Conservation (phyloP, 208 protist species). For the Balamuthia mandrillaris region DNA sequence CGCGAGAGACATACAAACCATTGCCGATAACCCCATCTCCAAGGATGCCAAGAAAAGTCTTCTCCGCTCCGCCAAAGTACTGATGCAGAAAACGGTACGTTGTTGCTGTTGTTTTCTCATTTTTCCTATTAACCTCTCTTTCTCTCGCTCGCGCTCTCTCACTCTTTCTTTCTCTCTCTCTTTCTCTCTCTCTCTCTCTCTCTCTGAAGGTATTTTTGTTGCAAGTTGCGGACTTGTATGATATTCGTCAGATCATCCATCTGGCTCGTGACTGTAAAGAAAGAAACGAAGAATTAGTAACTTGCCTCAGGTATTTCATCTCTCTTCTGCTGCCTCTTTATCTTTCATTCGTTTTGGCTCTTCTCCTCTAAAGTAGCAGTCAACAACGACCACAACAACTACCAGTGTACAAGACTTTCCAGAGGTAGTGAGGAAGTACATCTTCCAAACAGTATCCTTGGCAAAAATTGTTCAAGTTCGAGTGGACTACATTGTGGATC, state of each 20-base stretch:
- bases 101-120: not conserved
- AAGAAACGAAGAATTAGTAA: not conserved
- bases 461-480: not conserved
- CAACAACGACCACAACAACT: too few species aligned
- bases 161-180: not conserved
- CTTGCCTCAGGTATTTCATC: not conserved
- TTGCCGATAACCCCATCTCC: constrained; percentile 7
- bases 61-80: not conserved
- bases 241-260: not conserved
- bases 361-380: too few species aligned
- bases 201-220: not conserved
- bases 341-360: not conserved
- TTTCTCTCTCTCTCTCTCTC: not conserved
- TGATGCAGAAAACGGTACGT: not conserved
- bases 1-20: not conserved
- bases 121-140: not conserved
- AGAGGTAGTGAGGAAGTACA: not conserved
- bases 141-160: not conserved
- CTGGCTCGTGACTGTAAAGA: not conserved
- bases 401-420: not conserved
- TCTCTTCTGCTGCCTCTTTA: not conserved
- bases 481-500: constrained; percentile 4
- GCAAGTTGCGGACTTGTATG: not conserved
- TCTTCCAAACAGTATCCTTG: not conserved
- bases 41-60: constrained; percentile 3